These are phyloP conservation scores for Eucalyptus marginata DNA, from an alignment of 345 rosid genomes.

Conservation along the genomic window DNA sequence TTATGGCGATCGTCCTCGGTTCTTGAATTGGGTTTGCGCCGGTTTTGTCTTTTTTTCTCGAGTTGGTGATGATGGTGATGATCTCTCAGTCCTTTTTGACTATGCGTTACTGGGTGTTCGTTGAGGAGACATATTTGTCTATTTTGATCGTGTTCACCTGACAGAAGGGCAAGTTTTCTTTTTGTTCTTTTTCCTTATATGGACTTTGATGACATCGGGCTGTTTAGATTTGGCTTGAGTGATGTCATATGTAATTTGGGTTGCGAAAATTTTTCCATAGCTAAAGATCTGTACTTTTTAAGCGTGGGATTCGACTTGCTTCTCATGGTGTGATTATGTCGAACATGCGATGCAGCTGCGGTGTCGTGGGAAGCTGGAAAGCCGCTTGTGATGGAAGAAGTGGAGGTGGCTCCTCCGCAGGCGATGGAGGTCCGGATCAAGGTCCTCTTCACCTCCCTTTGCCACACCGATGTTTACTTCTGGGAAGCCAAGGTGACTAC, in stretches of 20 bases:
- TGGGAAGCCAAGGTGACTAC: conserved; percentile 38
- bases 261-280: neutral
- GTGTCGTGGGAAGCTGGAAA: conserved; percentile 56
- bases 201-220: neutral
- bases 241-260: neutral
- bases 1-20: neutral
- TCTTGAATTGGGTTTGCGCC: neutral
- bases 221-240: neutral
- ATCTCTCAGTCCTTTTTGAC: neutral
- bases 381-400: conserved; percentile 38
- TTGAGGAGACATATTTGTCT: neutral
- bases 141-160: neutral
- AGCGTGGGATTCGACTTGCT: neutral
- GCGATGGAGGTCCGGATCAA: conserved; percentile 29
- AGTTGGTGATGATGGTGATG: no score
- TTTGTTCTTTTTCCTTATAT: neutral
- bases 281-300: neutral
- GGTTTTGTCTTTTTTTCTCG: neutral
- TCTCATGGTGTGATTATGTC: neutral
- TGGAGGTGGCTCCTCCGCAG: conserved; percentile 49
- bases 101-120: neutral
- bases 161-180: neutral
- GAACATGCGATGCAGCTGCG: conserved; percentile 17
- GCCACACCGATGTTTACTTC: conserved; percentile 43
- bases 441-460: conserved; percentile 25